phyloP scores from a whole-genome alignment of 257 asterid genomes.

The Gardenia jasminoides region DNA sequence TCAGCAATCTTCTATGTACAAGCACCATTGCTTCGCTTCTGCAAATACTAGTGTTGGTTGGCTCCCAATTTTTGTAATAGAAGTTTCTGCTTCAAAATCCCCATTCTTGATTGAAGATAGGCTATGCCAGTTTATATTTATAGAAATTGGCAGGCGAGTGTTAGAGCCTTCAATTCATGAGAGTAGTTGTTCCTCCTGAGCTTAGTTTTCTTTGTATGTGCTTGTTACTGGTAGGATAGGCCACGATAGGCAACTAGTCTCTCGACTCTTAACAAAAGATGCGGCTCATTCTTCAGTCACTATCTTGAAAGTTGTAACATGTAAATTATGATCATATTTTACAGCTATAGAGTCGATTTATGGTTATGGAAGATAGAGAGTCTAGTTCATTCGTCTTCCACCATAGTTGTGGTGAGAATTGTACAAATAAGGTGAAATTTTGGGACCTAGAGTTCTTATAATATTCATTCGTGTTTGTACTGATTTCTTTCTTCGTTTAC shows the following conservation, averaged over 20 bases:
- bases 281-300: not conserved
- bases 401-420: slow-evolving; percentile 6
- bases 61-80: slow-evolving; percentile 40
- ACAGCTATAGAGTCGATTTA: not conserved
- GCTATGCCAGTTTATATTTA: slow-evolving; percentile 27
- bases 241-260: not conserved
- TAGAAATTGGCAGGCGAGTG: slow-evolving; percentile 28
- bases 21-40: slow-evolving; percentile 22
- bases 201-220: not conserved
- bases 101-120: slow-evolving; percentile 9
- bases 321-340: not conserved
- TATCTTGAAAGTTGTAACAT: not conserved
- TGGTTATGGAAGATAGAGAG: not conserved
- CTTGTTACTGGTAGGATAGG: slow-evolving; percentile 7
- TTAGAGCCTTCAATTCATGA: slow-evolving; percentile 5
- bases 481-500: not conserved
- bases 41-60: slow-evolving; percentile 26
- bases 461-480: not conserved
- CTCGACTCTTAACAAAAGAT: not conserved
- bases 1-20: slow-evolving; percentile 13
- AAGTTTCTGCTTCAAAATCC: slow-evolving; percentile 4
- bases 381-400: not conserved
- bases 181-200: not conserved
- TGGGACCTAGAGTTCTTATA: not conserved
- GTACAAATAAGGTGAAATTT: slow-evolving; percentile 9